A percentile compares a stretch with the other conserved stretches of the same genome.
Evolutionary conservation across 1,139 yeast genomes (phyloP).

Genomic region (Komagataea norvegica): DNA sequence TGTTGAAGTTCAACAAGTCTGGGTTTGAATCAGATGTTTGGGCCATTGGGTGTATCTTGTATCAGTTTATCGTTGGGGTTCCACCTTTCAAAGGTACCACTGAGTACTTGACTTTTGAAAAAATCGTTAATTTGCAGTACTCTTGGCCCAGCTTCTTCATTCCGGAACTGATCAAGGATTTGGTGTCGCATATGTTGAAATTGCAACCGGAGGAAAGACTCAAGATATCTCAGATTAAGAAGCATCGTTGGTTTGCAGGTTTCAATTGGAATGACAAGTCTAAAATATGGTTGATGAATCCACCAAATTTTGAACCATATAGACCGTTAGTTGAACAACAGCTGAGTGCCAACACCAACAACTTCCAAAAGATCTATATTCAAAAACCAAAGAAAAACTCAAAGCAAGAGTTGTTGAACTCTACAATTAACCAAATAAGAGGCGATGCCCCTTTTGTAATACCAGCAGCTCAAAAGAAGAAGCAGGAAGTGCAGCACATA

Average conservation of each 20-base stretch:
- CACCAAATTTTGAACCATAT: conserved; percentile 72
- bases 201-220: conserved; percentile 64
- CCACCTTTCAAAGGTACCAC: conserved; percentile 81
- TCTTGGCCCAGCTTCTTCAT: conserved; percentile 47
- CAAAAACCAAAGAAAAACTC: conserved; percentile 27
- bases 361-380: conserved; percentile 16
- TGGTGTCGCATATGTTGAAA: conserved; percentile 51
- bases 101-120: conserved; percentile 69
- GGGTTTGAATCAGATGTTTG: conserved; percentile 74
- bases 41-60: conserved; percentile 79
- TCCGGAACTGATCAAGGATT: conserved; percentile 43
- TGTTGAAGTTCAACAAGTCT: conserved; percentile 62
- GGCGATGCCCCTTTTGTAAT: conserved; percentile 14
- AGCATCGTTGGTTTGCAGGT: conserved; percentile 67
- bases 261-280: conserved; percentile 62
- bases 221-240: conserved; percentile 58
- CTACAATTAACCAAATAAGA: conserved; percentile 23
- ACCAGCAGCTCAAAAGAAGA: conserved; percentile 4
- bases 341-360: conserved; percentile 13
- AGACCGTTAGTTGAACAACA: conserved; percentile 33
- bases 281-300: conserved; percentile 60
- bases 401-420: conserved; percentile 35
- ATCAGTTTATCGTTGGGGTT: conserved; percentile 68
- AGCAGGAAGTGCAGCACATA: background rate
- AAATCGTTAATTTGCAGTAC: conserved; percentile 59